These are phyloP conservation scores for Capronia epimyces DNA, from an alignment of 2,329 filamentous ascomycete genomes.

Conservation along the genomic window DNA sequence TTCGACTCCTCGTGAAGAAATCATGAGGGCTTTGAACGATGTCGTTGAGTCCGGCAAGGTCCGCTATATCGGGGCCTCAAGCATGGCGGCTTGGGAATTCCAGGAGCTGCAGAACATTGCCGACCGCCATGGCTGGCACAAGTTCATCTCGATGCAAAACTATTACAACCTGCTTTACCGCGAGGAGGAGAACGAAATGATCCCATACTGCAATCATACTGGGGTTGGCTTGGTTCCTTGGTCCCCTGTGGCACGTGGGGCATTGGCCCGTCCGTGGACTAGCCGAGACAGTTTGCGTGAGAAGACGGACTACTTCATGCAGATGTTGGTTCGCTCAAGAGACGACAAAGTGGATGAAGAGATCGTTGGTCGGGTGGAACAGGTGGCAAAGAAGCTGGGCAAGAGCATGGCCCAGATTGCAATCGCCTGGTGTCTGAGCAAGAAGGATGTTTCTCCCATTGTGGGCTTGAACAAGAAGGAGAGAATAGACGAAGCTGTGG, in stretches of 20 bases:
- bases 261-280: slow-evolving; percentile 44
- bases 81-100: slow-evolving; percentile 36
- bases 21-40: slow-evolving; percentile 44
- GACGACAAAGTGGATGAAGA: slow-evolving; percentile 46
- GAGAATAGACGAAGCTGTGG: slow-evolving; percentile 58
- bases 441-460: slow-evolving; percentile 53
- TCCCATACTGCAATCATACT: slow-evolving; percentile 38
- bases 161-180: slow-evolving; percentile 37
- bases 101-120: slow-evolving; percentile 46
- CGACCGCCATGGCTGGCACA: slow-evolving; percentile 47
- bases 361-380: slow-evolving; percentile 53
- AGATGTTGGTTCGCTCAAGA: slow-evolving; percentile 39
- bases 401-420: slow-evolving; percentile 60
- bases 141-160: slow-evolving; percentile 51
- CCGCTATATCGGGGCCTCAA: slow-evolving; percentile 35
- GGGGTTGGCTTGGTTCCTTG: slow-evolving; percentile 39
- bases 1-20: slow-evolving; percentile 44
- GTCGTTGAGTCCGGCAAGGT: slow-evolving; percentile 42
- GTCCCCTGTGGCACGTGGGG: slow-evolving; percentile 42
- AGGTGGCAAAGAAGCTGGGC: slow-evolving; percentile 53
- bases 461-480: slow-evolving; percentile 55
- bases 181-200: slow-evolving; percentile 48
- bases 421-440: slow-evolving; percentile 57
- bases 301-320: slow-evolving; percentile 41
- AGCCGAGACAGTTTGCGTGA: slow-evolving; percentile 42